Base-by-base conservation (phyloP, 2,329 filamentous ascomycete species). In the Pyricularia grisea region DNA sequence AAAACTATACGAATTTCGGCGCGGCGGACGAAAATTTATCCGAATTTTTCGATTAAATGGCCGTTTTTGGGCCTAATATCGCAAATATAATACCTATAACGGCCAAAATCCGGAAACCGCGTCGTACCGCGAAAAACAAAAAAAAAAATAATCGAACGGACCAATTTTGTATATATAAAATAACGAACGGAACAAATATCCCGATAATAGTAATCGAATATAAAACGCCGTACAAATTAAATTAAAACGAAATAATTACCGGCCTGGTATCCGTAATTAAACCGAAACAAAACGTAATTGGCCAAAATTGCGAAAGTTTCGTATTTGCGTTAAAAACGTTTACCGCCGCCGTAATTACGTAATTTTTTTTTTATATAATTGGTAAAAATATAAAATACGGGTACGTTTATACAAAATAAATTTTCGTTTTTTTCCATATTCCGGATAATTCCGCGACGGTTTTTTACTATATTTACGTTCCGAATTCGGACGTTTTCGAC, bases 321-420 rank as follows among this genome's bases (percentile, higher is more conserved):
- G 65, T 23, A 11, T 79, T 79, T 25, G 66, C 70, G 10, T 72
- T 76, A 0, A 77, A 67, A 70, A 17, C 58, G n/a, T 78, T 81
- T 36, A 69, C 73, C 60, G 74, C 78, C 25, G 78, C 79, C 28
- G 76, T 79, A 27, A 69, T 81, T 9, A 80, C 76, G 2, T 75
- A 81, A 70, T 75, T 81, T 9, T 81, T 80, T 72, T 79, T 77
- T 9, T 79, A 79, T 66, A 80, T 81, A 74, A 71, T 80, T 3
- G 73, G 74, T 50, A 79, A 78, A 66, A 73, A 76, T 50, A 76
- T 78, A n/a, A 73, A 73, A 66, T 79, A 78, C 65, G 76, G 78
- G 2, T 80, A 80, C 68, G 69, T 80, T 4, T 77, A 71, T 63
- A 79, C 76, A 2, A 75, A 77, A 50, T 68, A 79, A 73, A 72